Evolutionary conservation across 257 asterid species (phyloP).

Genomic region (Cynanchum wilfordii): DNA sequence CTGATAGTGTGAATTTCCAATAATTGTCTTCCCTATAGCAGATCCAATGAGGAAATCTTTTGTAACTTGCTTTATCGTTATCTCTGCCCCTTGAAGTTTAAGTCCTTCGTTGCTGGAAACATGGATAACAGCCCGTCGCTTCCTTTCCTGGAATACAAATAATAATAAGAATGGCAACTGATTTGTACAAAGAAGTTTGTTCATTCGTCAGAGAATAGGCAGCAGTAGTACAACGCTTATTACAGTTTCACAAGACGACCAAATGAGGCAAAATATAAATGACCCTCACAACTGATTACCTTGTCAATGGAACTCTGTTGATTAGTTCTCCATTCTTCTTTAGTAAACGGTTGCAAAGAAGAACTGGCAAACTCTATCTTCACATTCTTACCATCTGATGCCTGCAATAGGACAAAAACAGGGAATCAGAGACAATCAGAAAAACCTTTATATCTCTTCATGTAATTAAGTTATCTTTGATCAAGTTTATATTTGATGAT

Average conservation of each 20-base stretch:
- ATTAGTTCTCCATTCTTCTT: conserved; percentile 24
- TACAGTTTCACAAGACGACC: neutral
- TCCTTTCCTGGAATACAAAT: conserved; percentile 28
- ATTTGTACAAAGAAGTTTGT: neutral
- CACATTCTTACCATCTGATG: conserved; percentile 1
- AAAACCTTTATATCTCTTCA: neutral
- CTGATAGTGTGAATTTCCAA: conserved; percentile 40
- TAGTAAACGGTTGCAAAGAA: conserved; percentile 31
- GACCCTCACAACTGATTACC: conserved; percentile 2
- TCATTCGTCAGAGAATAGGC: neutral
- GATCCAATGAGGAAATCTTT: conserved; percentile 51
- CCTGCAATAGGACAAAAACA: neutral
- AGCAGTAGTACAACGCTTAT: neutral
- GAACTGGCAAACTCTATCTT: conserved; percentile 18
- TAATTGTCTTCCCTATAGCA: conserved; percentile 35
- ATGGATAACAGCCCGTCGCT: conserved; percentile 33
- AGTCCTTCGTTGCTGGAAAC: conserved; percentile 31
- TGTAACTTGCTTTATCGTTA: conserved; percentile 29
- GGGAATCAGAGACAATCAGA: neutral
- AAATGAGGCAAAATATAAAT: neutral
- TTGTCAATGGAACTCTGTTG: conserved; percentile 20
- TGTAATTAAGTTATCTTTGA: neutral
- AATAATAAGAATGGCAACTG: neutral
- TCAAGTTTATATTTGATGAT: neutral
- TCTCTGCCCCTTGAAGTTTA: conserved; percentile 23